Percentiles rank a stretch among this genome's conserved stretches.
Evolutionary conservation across 2,329 filamentous ascomycete genomes (phyloP).

Genomic region (Microthyrium microscopicum): DNA sequence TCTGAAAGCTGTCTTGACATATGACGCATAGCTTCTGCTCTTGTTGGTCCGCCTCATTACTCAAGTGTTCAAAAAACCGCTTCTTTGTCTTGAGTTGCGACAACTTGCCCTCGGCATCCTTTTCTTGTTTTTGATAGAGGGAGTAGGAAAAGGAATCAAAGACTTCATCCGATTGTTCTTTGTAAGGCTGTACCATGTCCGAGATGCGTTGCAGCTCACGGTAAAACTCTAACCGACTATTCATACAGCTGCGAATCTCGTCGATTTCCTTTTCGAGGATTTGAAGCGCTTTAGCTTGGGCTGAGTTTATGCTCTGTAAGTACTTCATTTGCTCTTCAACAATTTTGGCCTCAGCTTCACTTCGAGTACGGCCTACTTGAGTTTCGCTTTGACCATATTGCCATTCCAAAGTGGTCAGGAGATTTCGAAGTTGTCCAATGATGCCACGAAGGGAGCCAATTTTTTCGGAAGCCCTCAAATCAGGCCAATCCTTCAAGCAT

Average conservation of each 20-base stretch:
- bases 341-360: slow-evolving; percentile 46
- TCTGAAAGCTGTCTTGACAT: slow-evolving; percentile 58
- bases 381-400: slow-evolving; percentile 35
- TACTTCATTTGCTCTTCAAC: slow-evolving; percentile 45
- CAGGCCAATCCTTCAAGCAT: slow-evolving; percentile 31
- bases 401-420: slow-evolving; percentile 43
- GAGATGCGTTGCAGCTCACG: slow-evolving; percentile 81
- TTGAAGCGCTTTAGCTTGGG: slow-evolving; percentile 34
- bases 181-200: slow-evolving; percentile 63
- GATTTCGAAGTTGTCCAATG: slow-evolving; percentile 50
- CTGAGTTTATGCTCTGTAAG: slow-evolving; percentile 35
- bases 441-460: slow-evolving; percentile 53
- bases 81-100: slow-evolving; percentile 52
- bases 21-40: slow-evolving; percentile 59
- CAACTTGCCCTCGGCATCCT: slow-evolving; percentile 37
- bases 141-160: slow-evolving; percentile 34
- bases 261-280: slow-evolving; percentile 55
- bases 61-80: slow-evolving; percentile 51
- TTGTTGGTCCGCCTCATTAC: slow-evolving; percentile 45
- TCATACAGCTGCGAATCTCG: slow-evolving; percentile 62
- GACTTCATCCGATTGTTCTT: slow-evolving; percentile 42
- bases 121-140: slow-evolving; percentile 31
- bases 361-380: slow-evolving; percentile 28
- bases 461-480: slow-evolving; percentile 31
- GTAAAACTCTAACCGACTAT: slow-evolving; percentile 76